Evolutionary conservation across 2,329 filamentous ascomycete species (phyloP).

Genomic region (Didymella arachidicola): DNA sequence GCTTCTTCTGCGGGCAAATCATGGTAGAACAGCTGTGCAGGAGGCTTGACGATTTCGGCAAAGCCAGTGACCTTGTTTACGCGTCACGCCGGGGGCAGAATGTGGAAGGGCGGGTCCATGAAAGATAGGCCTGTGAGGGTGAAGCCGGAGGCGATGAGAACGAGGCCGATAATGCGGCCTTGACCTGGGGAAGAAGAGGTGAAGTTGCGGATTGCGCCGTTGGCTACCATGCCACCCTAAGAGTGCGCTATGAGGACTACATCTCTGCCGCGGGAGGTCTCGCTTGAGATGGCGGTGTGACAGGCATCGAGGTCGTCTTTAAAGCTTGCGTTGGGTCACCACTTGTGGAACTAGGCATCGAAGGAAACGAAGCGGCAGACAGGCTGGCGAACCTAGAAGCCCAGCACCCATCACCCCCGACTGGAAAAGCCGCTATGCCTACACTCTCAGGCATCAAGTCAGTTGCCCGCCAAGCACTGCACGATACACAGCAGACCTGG

Average conservation of each 20-base stretch:
- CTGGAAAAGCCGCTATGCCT: too few relatives aligned
- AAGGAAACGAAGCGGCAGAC: too few relatives aligned
- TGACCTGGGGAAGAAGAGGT: constrained; percentile 24
- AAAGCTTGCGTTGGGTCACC: constrained; percentile 23
- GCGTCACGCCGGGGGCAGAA: constrained; percentile 24
- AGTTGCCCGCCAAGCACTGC: too few relatives aligned
- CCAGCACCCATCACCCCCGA: too few relatives aligned
- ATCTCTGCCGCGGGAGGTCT: constrained; percentile 36
- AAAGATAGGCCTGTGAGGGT: constrained; percentile 25
- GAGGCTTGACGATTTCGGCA: constrained; percentile 49
- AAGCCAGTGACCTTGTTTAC: constrained; percentile 48
- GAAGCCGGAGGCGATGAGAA: constrained; percentile 30
- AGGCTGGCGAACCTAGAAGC: too few relatives aligned
- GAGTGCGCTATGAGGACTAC: constrained; percentile 56
- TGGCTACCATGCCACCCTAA: constrained; percentile 47
- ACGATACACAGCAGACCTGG: too few relatives aligned
- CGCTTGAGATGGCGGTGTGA: constrained; percentile 12
- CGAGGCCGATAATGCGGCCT: constrained; percentile 23
- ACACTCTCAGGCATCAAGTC: too few relatives aligned
- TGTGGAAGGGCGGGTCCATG: constrained; percentile 24
- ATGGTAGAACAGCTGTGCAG: constrained; percentile 59
- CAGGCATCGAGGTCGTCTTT: constrained; percentile 26
- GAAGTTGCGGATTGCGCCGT: constrained; percentile 57
- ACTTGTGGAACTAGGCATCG: constrained; percentile 22
- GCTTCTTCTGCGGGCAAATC: constrained; percentile 58